Evolutionary conservation across 768 basidiomycete genomes (phyloP).

Genomic region (Agaricus blazei): DNA sequence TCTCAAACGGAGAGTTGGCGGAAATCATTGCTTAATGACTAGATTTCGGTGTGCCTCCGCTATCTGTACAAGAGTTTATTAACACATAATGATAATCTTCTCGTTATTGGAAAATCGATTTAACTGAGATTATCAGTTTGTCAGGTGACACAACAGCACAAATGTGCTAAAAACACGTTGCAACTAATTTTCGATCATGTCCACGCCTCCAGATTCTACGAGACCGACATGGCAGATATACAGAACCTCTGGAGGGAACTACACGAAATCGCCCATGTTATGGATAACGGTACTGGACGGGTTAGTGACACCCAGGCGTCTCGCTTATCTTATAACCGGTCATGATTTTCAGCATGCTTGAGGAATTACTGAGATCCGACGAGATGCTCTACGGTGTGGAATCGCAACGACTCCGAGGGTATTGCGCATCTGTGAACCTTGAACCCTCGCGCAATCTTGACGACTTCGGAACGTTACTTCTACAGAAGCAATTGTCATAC

Average conservation of each 20-base stretch:
- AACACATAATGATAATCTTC: background rate
- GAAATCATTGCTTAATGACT: slow-evolving; percentile 30
- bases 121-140: background rate
- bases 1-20: slow-evolving; percentile 69
- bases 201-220: background rate
- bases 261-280: slow-evolving; percentile 5
- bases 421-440: slow-evolving; percentile 29
- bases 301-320: background rate
- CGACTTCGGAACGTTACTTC: slow-evolving; percentile 22
- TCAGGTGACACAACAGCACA: background rate
- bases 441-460: slow-evolving; percentile 32
- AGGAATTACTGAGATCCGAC: slow-evolving; percentile 24
- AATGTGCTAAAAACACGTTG: background rate
- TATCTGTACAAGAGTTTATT: background rate
- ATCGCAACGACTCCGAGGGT: slow-evolving; percentile 31
- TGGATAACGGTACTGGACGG: slow-evolving; percentile 21
- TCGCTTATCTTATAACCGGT: background rate
- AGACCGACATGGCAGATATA: background rate
- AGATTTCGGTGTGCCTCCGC: too few species aligned
- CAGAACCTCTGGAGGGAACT: slow-evolving; percentile 8
- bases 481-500: slow-evolving; percentile 18
- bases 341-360: slow-evolving; percentile 16
- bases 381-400: slow-evolving; percentile 30
- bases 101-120: background rate
- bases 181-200: background rate